Evolutionary conservation across 106 monocot species (phyloP).

Genomic region (Allium fistulosum): DNA sequence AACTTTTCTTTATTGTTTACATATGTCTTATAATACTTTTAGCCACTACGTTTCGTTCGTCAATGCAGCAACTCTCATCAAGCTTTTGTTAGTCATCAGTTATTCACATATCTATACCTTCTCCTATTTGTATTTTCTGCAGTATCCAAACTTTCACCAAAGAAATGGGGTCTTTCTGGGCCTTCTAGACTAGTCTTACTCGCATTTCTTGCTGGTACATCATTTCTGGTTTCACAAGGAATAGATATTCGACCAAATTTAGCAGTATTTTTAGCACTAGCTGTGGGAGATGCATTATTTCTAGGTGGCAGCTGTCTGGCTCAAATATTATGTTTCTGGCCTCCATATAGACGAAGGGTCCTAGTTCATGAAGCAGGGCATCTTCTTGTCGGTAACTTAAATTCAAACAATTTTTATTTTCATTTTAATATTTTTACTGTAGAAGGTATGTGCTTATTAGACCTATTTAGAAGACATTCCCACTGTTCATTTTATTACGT

Average conservation of each 20-base stretch:
- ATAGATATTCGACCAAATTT: constrained; percentile 86
- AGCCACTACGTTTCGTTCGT: too few species aligned
- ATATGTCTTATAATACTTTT: too few species aligned
- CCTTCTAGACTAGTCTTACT: constrained; percentile 42
- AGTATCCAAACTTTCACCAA: constrained; percentile 87
- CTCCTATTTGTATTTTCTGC: constrained; percentile 8
- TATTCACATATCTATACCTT: too few species aligned
- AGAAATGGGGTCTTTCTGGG: constrained; percentile 92
- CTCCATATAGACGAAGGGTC: constrained; percentile 74
- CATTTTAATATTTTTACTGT: too few species aligned
- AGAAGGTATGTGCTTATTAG: too few species aligned
- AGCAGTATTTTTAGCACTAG: constrained; percentile 64
- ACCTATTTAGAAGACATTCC: too few species aligned
- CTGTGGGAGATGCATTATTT: constrained; percentile 66
- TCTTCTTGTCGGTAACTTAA: constrained; percentile 64
- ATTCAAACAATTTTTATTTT: background rate
- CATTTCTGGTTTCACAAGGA: constrained; percentile 71
- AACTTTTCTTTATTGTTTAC: too few species aligned
- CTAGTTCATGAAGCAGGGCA: constrained; percentile 99
- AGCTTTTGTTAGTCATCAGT: too few species aligned
- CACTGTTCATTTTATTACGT: too few species aligned
- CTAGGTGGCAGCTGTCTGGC: constrained; percentile 92
- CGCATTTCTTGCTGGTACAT: constrained; percentile 63
- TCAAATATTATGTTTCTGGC: constrained; percentile 84
- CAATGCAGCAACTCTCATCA: too few species aligned